Evolutionary conservation across 2,329 filamentous ascomycete species (phyloP), one percentile per base, ranked within the genome.

Genomic region (Aspergillus sp.): DNA sequence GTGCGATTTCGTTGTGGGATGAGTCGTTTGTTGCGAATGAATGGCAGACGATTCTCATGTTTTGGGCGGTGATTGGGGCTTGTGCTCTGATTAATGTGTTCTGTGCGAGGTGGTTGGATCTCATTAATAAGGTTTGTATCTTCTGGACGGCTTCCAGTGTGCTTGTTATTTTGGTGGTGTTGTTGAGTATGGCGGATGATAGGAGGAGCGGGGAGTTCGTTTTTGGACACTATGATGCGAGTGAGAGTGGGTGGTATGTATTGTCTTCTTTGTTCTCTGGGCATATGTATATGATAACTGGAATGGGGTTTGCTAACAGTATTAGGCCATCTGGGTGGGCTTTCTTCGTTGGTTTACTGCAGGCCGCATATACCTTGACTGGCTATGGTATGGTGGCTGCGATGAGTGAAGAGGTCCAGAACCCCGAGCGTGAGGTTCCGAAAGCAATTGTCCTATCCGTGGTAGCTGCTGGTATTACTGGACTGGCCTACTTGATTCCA

Each of bases 341-440:
- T 0, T 90, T 89, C 72, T 90, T 89, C 66, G 85, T 90, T 34
- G 87, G 88, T 2, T 73, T 90, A 20, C 76, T 90, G 24, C 87
- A 89, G 74, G 85, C 86, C 22, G 79, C 74, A 15, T 78, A 78
- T 56, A 77, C 75, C 4, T 55, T 78, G 44, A 78, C 77, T 0
- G 77, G 87, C 3, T 89, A 89, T 66, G 87, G 87, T 6, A 88
- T 90, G 83, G 87, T 89, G 2, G 85, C 87, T 0, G 73, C 85
- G 47, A 89, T 90, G 85, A 89, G 86, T 64, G 87, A 90, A 73
- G 87, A 90, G 71, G 86, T 89, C 2, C 86, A 88, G 67, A 83
- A 84, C 59, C 87, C 88, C 0, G 83, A 86, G 53, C 80, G 84
- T 54, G 86, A 89, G 72, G 87, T 90, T 0, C 88, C 87, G 47